phyloP scores from a whole-genome alignment of 257 asterid genomes.

The Solanum chmielewskii region DNA sequence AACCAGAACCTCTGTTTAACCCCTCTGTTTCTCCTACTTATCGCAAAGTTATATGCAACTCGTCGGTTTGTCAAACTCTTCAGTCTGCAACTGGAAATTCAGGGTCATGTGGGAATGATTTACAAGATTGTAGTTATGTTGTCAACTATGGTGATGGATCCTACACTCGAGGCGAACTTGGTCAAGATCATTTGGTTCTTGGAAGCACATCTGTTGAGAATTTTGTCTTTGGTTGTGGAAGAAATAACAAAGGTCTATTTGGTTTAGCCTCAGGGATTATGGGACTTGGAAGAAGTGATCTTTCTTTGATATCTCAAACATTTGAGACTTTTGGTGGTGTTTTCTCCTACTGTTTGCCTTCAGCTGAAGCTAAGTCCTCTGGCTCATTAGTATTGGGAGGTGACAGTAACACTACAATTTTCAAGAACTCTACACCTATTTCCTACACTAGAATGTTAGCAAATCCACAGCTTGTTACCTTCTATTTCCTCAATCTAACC shows the following conservation, averaged over 20 bases:
- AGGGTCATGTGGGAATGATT: slow-evolving; percentile 29
- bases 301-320: slow-evolving; percentile 65
- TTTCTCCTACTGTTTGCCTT: slow-evolving; percentile 79
- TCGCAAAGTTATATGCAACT: slow-evolving; percentile 39
- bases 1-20: slow-evolving; percentile 69
- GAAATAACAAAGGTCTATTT: slow-evolving; percentile 62
- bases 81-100: slow-evolving; percentile 37
- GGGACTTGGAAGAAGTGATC: slow-evolving; percentile 74
- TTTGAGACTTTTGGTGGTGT: slow-evolving; percentile 40
- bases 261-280: slow-evolving; percentile 74
- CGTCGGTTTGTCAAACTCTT: slow-evolving; percentile 50
- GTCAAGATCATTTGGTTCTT: slow-evolving; percentile 35
- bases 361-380: slow-evolving; percentile 28
- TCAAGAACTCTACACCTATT: slow-evolving; percentile 42
- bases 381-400: slow-evolving; percentile 62
- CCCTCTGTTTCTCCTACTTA: slow-evolving; percentile 55
- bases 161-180: slow-evolving; percentile 62
- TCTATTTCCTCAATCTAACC: slow-evolving; percentile 60
- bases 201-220: slow-evolving; percentile 28
- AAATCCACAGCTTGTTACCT: slow-evolving; percentile 42
- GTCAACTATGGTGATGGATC: slow-evolving; percentile 89
- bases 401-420: slow-evolving; percentile 17
- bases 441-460: slow-evolving; percentile 47
- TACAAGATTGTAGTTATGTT: slow-evolving; percentile 33
- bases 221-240: slow-evolving; percentile 70